Evolutionary conservation across 176 grass and related monocot genomes (phyloP).

Genomic region (Zoysia japonica): DNA sequence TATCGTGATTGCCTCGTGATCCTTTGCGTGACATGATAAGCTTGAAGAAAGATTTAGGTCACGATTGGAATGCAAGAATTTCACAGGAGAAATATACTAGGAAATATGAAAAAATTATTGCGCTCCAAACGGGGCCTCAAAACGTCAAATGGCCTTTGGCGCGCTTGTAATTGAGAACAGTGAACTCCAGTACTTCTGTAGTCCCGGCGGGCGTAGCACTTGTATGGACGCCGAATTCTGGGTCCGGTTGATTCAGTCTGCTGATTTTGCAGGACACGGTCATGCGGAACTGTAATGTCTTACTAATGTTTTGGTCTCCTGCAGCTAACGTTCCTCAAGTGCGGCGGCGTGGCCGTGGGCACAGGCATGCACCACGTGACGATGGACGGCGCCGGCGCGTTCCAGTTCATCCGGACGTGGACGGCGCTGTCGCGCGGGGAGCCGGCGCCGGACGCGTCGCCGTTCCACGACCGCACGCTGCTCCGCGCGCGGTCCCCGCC

Average conservation of each 20-base stretch:
- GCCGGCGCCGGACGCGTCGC: not conserved
- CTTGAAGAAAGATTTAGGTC: not conserved
- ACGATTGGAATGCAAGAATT: not conserved
- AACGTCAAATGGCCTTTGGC: too few species aligned
- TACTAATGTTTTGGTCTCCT: not conserved
- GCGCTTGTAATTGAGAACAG: too few species aligned
- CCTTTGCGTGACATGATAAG: not conserved
- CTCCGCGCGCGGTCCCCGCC: slow-evolving; percentile 65
- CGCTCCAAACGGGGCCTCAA: too few species aligned
- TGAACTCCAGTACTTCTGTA: too few species aligned
- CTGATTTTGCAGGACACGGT: too few species aligned
- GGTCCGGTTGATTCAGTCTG: too few species aligned
- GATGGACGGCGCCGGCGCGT: slow-evolving; percentile 56
- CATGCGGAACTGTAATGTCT: too few species aligned
- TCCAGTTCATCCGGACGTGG: slow-evolving; percentile 71
- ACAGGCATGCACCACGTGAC: slow-evolving; percentile 71
- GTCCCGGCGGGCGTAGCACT: too few species aligned
- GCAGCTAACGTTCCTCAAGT: slow-evolving; percentile 76
- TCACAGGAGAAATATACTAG: not conserved
- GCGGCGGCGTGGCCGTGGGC: slow-evolving; percentile 68
- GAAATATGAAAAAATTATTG: too few species aligned
- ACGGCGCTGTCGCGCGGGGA: slow-evolving; percentile 51
- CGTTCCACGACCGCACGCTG: slow-evolving; percentile 62
- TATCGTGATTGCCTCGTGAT: not conserved
- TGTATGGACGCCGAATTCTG: too few species aligned